Evolutionary conservation across 305 asterid genomes (phyloP).

Genomic region (Solanum hybrid): DNA sequence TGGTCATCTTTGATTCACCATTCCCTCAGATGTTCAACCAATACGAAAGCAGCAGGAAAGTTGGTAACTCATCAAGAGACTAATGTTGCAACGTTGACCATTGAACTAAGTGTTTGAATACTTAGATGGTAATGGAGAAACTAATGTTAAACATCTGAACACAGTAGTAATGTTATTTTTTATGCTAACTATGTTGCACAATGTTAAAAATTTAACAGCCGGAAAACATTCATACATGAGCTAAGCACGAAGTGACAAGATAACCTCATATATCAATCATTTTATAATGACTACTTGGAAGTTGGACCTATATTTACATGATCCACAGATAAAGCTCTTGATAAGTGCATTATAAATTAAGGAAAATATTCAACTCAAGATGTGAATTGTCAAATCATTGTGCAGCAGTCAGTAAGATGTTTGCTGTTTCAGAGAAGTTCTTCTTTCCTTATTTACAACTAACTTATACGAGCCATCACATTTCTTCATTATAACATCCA

Average conservation of each 20-base stretch:
- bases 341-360: background rate
- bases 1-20: background rate
- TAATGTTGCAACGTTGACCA: background rate
- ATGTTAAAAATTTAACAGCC: background rate
- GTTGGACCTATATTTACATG: background rate
- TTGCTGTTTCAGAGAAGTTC: background rate
- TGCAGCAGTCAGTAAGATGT: background rate
- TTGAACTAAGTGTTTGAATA: background rate
- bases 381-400: background rate
- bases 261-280: background rate
- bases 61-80: background rate
- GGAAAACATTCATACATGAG: background rate
- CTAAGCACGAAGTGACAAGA: background rate
- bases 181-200: background rate
- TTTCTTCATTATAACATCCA: background rate
- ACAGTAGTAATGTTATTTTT: background rate
- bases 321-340: background rate
- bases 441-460: constrained; percentile 4
- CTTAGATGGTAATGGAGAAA: background rate
- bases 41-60: background rate
- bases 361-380: background rate
- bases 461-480: background rate
- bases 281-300: background rate
- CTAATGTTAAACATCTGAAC: background rate
- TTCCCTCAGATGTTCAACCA: background rate